Base-by-base conservation (phyloP, 192 early-diverging fungal genomes). In the Coemansia sp. region DNA sequence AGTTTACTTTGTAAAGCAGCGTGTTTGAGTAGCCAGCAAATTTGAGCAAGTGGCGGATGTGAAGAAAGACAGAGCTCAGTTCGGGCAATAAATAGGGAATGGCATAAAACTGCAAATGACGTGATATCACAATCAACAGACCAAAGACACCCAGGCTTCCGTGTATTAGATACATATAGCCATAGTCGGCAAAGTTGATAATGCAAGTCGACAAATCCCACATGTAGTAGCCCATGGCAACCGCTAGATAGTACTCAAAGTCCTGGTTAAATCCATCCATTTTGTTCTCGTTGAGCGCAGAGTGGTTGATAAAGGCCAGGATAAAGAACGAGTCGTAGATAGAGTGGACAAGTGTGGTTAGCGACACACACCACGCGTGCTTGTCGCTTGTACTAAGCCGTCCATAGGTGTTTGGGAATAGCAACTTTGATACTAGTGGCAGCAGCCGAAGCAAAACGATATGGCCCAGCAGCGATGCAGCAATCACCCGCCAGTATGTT, bases 101-200 rank as follows among this genome's bases (percentile, higher is more conserved):
- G 0, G 77, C 67, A 17, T 74, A 80, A 24, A 69, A 80, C 61
- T 80, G 77, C 48, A 80, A 49, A 47, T 80, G 77, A 10, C 72
- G 29, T 21, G 77, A 80, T 1, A 66, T 71, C 41, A 80, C 11
- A 3, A 80, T 50, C 24, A 74, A 9, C 6, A 80, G 37, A 2
- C 72, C 72, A 50, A 71, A 68, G 23, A 74, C 68, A 43, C 77
- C 77, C 24, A 80, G 21, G 0, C 48, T 58, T 4, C 54, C 77
- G 27, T 80, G 77, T 10, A 80, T 65, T 62, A 74, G 27, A 39
- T 80, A 80, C 65, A 70, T 70, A 0, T 59, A 15, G 1, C 77
- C 77, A 17, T 74, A 80, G 7, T 50, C 25, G 12, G 32, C 56
- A 45, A 57, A 74, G 69, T 80, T 56, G 15, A 14, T 15, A 3